A percentile compares a stretch with the other conserved stretches of the same genome.
Conservation (phyloP, 73 alveolate genomes). For the Diophrys appendiculata region DNA sequence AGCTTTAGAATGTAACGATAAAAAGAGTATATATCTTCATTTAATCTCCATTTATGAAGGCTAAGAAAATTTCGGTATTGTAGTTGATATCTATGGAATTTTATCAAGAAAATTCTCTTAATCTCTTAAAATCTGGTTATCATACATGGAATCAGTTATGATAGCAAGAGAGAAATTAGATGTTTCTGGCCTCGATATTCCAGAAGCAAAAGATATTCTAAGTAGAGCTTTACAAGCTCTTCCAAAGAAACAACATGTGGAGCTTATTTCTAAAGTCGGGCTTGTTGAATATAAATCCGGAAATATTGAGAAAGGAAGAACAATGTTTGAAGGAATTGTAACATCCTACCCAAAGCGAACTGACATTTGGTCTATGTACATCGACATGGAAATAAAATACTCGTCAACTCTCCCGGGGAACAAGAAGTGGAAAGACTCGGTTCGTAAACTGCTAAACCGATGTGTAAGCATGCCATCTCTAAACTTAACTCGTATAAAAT, state of each 20-base stretch:
- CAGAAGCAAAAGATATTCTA: constrained; percentile 5
- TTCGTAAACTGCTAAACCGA: constrained; percentile 58
- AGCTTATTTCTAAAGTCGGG: constrained; percentile 76
- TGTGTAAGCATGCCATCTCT: constrained; percentile 34
- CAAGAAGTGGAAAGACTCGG: constrained; percentile 58
- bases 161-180: constrained; percentile 17
- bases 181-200: background rate
- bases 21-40: constrained; percentile 75
- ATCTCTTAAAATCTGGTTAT: constrained; percentile 72
- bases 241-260: constrained; percentile 75
- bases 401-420: constrained; percentile 35
- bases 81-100: too few species aligned
- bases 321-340: constrained; percentile 87
- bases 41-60: constrained; percentile 80
- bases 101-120: constrained; percentile 34
- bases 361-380: constrained; percentile 90
- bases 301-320: constrained; percentile 88
- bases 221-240: constrained; percentile 80
- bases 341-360: constrained; percentile 86
- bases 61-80: constrained; percentile 65
- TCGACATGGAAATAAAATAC: constrained; percentile 88
- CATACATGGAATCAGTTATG: constrained; percentile 73
- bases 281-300: constrained; percentile 72
- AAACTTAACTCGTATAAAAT: constrained; percentile 71
- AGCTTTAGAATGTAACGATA: constrained; percentile 85